A percentile compares a stretch with the other conserved stretches of the same genome.
phyloP scores from a whole-genome alignment of 345 rosid species.

The Acer yangbiense region DNA sequence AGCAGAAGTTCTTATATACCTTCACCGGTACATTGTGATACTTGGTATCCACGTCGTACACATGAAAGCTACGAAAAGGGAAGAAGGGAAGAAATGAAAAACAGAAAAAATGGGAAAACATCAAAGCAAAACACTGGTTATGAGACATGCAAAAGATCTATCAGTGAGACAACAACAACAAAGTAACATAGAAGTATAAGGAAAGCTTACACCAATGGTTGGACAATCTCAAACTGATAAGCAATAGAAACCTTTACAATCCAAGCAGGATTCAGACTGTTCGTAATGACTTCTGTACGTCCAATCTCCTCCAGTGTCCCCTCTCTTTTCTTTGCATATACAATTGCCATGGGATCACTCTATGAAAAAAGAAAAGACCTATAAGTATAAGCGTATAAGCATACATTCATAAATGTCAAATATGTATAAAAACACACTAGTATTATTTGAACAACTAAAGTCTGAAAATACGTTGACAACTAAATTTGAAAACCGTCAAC shows the following conservation, averaged over 20 bases:
- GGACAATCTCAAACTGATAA: conserved; percentile 82
- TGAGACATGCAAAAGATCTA: not conserved
- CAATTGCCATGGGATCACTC: conserved; percentile 90
- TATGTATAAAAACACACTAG: not conserved
- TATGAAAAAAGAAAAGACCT: conserved; percentile 29
- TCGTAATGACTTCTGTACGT: conserved; percentile 82
- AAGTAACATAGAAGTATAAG: not conserved
- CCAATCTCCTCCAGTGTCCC: conserved; percentile 81
- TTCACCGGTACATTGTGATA: conserved; percentile 72
- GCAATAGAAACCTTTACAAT: conserved; percentile 63
- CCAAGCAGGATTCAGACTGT: conserved; percentile 77
- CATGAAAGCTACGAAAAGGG: conserved; percentile 51
- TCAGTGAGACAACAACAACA: not conserved
- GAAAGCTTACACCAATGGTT: conserved; percentile 63
- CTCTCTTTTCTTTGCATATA: conserved; percentile 56
- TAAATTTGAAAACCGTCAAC: not conserved
- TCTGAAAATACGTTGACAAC: not conserved
- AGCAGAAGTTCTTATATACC: conserved; percentile 42
- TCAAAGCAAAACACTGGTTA: conserved; percentile 1
- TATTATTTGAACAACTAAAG: not conserved
- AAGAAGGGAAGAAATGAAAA: conserved; percentile 8
- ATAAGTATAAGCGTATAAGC: not conserved
- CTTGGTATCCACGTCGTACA: conserved; percentile 74
- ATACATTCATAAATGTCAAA: not conserved
- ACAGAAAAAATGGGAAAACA: conserved; percentile 10